phyloP scores from a whole-genome alignment of 2,329 filamentous ascomycete species.

The Monilinia polystroma region DNA sequence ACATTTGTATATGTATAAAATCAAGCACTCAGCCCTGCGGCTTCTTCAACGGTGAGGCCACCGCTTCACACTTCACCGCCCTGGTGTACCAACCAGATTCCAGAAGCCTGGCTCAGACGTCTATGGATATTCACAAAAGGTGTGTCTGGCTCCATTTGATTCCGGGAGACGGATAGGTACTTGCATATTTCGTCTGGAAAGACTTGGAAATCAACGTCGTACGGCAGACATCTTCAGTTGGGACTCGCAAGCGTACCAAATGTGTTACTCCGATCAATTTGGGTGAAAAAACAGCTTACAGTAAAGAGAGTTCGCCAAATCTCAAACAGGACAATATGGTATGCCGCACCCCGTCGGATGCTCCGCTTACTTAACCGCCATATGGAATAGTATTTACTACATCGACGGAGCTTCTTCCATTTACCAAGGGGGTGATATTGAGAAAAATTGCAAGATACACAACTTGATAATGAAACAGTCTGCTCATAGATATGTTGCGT shows the following conservation, averaged over 20 bases:
- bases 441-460: slow-evolving; percentile 23
- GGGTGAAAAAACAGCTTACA: slow-evolving; percentile 1
- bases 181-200: slow-evolving; percentile 19
- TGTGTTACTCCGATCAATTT: slow-evolving; percentile 18
- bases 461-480: slow-evolving; percentile 24
- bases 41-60: slow-evolving; percentile 33
- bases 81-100: slow-evolving; percentile 28
- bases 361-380: slow-evolving; percentile 20
- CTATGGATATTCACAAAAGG: slow-evolving; percentile 15
- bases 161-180: slow-evolving; percentile 18
- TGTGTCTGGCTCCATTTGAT: slow-evolving; percentile 12
- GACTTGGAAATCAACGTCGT: slow-evolving; percentile 18
- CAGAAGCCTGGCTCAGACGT: slow-evolving; percentile 29
- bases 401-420: slow-evolving; percentile 5
- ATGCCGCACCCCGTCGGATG: slow-evolving; percentile 28
- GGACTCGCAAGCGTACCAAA: slow-evolving; percentile 8
- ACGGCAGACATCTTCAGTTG: not conserved
- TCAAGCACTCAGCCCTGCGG: slow-evolving; percentile 36
- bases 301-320: not conserved
- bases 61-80: slow-evolving; percentile 31
- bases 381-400: slow-evolving; percentile 5
- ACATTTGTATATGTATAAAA: slow-evolving; percentile 21
- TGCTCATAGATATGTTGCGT: slow-evolving; percentile 30
- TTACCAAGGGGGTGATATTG: slow-evolving; percentile 11
- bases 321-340: not conserved